These are phyloP conservation scores for Primulina tabacum DNA, from an alignment of 257 asterid species.

Conservation along the genomic window DNA sequence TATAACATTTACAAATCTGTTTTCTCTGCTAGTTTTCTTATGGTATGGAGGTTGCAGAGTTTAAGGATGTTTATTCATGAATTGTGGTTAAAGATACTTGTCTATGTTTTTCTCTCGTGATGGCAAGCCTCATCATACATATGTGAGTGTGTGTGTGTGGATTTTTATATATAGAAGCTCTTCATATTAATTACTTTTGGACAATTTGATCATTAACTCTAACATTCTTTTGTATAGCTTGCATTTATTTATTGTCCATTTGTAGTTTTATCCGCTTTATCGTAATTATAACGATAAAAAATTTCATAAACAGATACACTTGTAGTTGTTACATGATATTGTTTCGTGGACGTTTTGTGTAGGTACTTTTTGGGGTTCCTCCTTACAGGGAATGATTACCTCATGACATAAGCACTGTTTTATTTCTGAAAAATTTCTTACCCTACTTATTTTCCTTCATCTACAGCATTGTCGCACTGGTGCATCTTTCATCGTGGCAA, in stretches of 20 bases:
- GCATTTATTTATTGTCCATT: background rate
- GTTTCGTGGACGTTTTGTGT: no score
- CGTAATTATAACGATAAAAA: no score
- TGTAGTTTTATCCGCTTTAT: background rate
- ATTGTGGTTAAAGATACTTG: background rate
- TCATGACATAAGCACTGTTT: background rate
- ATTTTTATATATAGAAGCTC: background rate
- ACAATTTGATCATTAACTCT: background rate
- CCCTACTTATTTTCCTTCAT: conserved; percentile 29
- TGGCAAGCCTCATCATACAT: background rate
- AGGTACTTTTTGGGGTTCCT: background rate
- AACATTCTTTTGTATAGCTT: background rate
- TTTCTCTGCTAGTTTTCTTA: background rate
- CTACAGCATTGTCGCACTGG: conserved; percentile 89
- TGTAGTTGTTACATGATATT: no score
- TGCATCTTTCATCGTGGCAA: conserved; percentile 91
- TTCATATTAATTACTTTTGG: background rate
- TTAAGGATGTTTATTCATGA: background rate
- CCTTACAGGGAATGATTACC: background rate
- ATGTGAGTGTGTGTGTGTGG: background rate
- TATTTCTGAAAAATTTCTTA: conserved; percentile 1
- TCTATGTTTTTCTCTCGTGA: background rate
- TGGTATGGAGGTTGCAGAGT: background rate
- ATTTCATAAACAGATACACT: no score
- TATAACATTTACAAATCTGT: background rate